Evolutionary conservation across 2,329 filamentous ascomycete species (phyloP).

Genomic region (Diaporthe sp.): DNA sequence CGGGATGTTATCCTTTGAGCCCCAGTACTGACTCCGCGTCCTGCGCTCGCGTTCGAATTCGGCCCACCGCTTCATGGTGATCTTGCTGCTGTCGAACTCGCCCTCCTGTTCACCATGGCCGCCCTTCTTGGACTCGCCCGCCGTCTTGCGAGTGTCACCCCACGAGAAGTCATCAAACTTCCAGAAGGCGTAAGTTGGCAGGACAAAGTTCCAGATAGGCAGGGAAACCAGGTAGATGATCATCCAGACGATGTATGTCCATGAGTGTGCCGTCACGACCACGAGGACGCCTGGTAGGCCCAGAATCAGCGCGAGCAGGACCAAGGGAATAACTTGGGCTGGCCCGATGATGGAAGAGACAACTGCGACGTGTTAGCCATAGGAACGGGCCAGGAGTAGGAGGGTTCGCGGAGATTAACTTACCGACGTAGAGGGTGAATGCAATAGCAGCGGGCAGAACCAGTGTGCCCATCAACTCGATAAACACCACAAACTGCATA

Average conservation of each 20-base stretch:
- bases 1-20: conserved; percentile 65
- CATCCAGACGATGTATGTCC: conserved; percentile 97
- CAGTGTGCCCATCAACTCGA: conserved; percentile 94
- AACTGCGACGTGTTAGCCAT: conserved; percentile 63
- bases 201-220: conserved; percentile 97
- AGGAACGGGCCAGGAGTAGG: background rate
- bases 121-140: conserved; percentile 88
- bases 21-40: conserved; percentile 65
- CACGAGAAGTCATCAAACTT: conserved; percentile 99
- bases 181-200: conserved; percentile 97
- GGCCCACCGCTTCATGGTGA: conserved; percentile 99
- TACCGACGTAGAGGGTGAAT: conserved; percentile 96
- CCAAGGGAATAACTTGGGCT: conserved; percentile 89
- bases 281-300: conserved; percentile 94
- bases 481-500: conserved; percentile 98
- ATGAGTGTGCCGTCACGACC: conserved; percentile 91
- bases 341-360: conserved; percentile 86
- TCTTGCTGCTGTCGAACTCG: conserved; percentile 98
- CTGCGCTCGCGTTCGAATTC: conserved; percentile 87
- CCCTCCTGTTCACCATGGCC: conserved; percentile 86
- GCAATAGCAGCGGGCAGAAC: conserved; percentile 96
- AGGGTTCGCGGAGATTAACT: conserved; percentile 56
- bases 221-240: conserved; percentile 93
- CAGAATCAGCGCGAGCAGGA: conserved; percentile 90
- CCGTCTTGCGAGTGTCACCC: conserved; percentile 97